phyloP scores from a whole-genome alignment of 768 basidiomycete genomes.

The Psilocybe sp. region DNA sequence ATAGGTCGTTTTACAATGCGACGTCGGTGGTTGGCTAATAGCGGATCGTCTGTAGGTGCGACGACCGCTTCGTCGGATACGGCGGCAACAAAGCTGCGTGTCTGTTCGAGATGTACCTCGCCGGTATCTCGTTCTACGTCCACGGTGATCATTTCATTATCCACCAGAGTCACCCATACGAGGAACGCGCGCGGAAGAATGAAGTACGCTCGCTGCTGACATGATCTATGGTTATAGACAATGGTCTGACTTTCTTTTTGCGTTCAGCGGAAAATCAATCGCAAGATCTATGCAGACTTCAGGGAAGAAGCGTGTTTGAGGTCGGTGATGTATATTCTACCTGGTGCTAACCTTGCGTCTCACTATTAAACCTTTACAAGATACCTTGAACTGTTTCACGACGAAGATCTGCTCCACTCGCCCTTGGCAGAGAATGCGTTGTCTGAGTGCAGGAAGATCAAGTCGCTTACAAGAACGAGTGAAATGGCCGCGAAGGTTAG shows the following conservation, averaged over 20 bases:
- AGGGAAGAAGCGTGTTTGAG: constrained; percentile 68
- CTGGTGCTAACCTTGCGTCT: background rate
- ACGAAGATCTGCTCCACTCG: constrained; percentile 46
- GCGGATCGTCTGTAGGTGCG: constrained; percentile 56
- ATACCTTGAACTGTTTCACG: constrained; percentile 61
- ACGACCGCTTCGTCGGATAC: constrained; percentile 88
- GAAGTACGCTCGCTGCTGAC: constrained; percentile 46
- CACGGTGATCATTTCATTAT: constrained; percentile 86
- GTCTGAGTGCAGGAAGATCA: constrained; percentile 65
- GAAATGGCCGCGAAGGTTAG: constrained; percentile 28
- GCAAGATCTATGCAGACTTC: constrained; percentile 75
- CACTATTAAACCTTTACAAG: too few species aligned
- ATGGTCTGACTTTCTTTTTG: too few species aligned
- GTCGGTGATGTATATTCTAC: constrained; percentile 23
- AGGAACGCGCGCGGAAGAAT: constrained; percentile 66
- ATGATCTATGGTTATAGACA: background rate
- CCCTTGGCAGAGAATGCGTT: constrained; percentile 51
- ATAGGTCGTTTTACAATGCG: background rate
- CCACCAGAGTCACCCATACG: constrained; percentile 83
- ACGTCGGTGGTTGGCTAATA: background rate
- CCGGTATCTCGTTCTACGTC: constrained; percentile 81
- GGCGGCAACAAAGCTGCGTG: constrained; percentile 94
- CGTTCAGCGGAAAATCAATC: constrained; percentile 78
- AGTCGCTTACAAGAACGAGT: constrained; percentile 40
- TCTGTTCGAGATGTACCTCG: constrained; percentile 86